Conservation (phyloP, 2,329 filamentous ascomycete species). For the Fusarium succisae region DNA sequence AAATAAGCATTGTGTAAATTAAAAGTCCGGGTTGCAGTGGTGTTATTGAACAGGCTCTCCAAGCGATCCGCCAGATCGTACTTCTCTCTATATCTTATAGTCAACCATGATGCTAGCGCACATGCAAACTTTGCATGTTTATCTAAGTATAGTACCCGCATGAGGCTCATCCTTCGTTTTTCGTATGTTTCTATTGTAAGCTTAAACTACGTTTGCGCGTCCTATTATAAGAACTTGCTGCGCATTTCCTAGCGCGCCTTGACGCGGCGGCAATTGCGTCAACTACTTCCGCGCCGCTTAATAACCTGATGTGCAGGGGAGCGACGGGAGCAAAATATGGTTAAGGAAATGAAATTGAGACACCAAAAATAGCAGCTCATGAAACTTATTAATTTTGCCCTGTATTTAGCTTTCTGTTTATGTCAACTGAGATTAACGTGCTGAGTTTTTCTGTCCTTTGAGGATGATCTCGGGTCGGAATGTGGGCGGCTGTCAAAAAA, state of each 20-base stretch:
- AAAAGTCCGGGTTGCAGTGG: fast-evolving
- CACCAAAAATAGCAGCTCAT: neutral
- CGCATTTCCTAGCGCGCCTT: neutral
- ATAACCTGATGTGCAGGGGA: neutral
- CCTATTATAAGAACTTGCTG: neutral
- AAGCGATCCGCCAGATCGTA: too few species aligned
- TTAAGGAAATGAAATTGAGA: fast-evolving
- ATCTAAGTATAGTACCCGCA: neutral
- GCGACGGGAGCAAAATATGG: too few species aligned
- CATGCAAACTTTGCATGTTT: neutral
- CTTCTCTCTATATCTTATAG: neutral
- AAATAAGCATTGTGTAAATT: neutral
- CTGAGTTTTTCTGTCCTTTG: neutral
- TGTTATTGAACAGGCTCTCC: too few species aligned
- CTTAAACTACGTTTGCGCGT: neutral
- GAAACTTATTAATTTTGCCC: fast-evolving
- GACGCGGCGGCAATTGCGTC: neutral
- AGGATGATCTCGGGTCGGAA: neutral
- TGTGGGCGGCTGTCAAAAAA: neutral
- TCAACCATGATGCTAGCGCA: fast-evolving
- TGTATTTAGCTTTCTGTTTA: neutral
- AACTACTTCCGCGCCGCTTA: neutral
- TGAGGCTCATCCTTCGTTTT: neutral
- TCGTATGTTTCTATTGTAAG: neutral
- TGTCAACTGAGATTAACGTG: neutral